Percentiles rank a stretch among this genome's conserved stretches.
These are phyloP conservation scores for Corymbia citriodora DNA, from an alignment of 441 rosid genomes.

Conservation along the genomic window DNA sequence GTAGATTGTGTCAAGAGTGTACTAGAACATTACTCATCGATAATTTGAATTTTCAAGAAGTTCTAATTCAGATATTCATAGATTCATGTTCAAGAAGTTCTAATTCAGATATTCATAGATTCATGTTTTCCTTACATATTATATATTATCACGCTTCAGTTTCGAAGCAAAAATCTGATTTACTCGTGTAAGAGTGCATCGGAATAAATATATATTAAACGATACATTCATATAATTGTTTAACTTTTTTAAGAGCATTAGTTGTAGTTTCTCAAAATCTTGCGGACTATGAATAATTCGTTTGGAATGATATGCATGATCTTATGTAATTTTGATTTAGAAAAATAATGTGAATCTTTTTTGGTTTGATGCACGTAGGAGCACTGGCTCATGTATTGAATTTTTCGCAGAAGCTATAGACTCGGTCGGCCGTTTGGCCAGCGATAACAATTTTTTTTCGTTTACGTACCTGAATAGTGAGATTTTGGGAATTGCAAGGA, in stretches of 20 bases:
- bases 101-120: not conserved
- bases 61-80: not conserved
- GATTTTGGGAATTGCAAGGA: not conserved
- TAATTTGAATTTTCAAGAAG: not conserved
- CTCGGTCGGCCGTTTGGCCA: rapidly evolving
- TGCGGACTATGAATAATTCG: rapidly evolving
- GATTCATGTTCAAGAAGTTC: not conserved
- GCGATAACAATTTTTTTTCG: not conserved
- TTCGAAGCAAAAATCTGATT: not conserved
- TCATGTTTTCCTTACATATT: not conserved
- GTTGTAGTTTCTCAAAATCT: rapidly evolving
- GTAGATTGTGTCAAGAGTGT: not conserved
- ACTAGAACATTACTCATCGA: not conserved
- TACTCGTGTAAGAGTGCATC: rapidly evolving
- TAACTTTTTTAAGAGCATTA: not conserved
- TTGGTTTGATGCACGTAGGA: not conserved
- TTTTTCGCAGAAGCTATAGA: rapidly evolving
- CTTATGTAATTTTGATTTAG: not conserved
- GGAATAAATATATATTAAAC: not conserved
- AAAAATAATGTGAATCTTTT: not conserved
- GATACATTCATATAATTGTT: rapidly evolving
- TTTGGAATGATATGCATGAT: rapidly evolving
- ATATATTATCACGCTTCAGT: not conserved
- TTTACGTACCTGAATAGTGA: not conserved
- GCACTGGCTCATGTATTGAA: not conserved